Evolutionary conservation across 1,284 basidiomycete genomes (phyloP), one percentile per base, ranked within the genome.

Genomic region (Rhodotorula sp.): DNA sequence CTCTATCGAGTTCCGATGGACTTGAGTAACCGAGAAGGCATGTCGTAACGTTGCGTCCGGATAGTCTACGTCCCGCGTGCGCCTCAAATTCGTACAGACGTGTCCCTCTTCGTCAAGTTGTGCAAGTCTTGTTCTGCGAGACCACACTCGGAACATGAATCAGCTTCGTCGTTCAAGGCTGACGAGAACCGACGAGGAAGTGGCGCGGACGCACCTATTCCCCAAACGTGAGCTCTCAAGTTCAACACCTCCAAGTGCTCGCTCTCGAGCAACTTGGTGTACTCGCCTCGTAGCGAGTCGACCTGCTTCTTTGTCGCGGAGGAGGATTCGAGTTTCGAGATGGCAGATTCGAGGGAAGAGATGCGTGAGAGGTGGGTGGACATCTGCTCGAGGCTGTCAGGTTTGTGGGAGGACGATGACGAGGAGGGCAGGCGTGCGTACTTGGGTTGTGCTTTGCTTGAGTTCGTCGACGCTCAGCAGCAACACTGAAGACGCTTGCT

Each of bases 221-320:
- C 62, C 71, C 71, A 73, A 2, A 73, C 55, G 39, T 70, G 71
- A n/a, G 71, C 71, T 44, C 63, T 65, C 2, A 70, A 44, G 24
- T 64, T 58, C 32, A 73, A 44, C 22, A 56, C 22, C 44, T 70
- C 71, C 24, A 73, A 34, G 52, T 70, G 71, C 44, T 67, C 59
- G 10, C 51, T 44, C 17, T 73, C 65, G 46, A 64, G 47, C 39
- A 73, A 44, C 54, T 67, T 59, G n/a, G 56, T 55, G 47, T 67
- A 67, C 64, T 73, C 71, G 4, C 49, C 24, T 11, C 71, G 55
- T 13, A 73, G 53, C n/a, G 44, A 27, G 13, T 59, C 55, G 47
- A 70, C 48, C 4, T 67, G 54, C 17, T 10, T 27, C n/a, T 53
- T 47, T 9, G 52, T 60, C 20, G 56, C 57, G 6, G 58, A n/a